A percentile compares a stretch with the other conserved stretches of the same genome.
Conservation (phyloP, 1,284 basidiomycete species). For the Tilletia setariae region DNA sequence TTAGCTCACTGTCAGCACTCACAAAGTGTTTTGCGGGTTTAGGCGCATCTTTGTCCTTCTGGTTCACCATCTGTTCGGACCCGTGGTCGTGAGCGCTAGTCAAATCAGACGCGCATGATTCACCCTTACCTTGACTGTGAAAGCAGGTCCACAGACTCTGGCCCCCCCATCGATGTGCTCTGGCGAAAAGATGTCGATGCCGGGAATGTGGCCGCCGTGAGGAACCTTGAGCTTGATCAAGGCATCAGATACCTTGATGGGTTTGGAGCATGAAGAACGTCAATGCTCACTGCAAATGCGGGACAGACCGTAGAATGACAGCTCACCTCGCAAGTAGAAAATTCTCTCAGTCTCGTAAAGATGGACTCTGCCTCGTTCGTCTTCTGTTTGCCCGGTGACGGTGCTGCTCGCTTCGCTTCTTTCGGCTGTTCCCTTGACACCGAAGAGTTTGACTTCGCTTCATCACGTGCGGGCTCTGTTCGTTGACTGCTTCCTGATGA, state of each 20-base stretch:
- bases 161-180: slow-evolving; percentile 22
- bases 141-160: slow-evolving; percentile 70
- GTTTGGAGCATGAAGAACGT: not conserved
- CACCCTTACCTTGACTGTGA: slow-evolving; percentile 68
- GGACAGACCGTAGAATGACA: too few species aligned
- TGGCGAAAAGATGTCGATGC: slow-evolving; percentile 67
- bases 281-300: not conserved
- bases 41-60: slow-evolving; percentile 65
- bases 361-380: slow-evolving; percentile 1
- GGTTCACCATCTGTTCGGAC: slow-evolving; percentile 64
- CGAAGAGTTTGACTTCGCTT: not conserved
- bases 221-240: slow-evolving; percentile 75
- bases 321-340: slow-evolving; percentile 20
- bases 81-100: too few species aligned
- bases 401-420: not conserved
- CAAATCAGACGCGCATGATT: not conserved
- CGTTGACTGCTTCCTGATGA: not conserved
- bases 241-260: slow-evolving; percentile 74
- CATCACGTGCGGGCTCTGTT: not conserved
- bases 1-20: slow-evolving; percentile 13
- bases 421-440: not conserved
- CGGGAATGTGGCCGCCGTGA: slow-evolving; percentile 77
- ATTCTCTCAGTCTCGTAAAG: slow-evolving; percentile 13
- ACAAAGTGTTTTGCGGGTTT: slow-evolving; percentile 72
- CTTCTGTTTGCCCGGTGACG: not conserved